Conservation (phyloP, 805 yeast genomes). For the Blastobotrys attinorum region DNA sequence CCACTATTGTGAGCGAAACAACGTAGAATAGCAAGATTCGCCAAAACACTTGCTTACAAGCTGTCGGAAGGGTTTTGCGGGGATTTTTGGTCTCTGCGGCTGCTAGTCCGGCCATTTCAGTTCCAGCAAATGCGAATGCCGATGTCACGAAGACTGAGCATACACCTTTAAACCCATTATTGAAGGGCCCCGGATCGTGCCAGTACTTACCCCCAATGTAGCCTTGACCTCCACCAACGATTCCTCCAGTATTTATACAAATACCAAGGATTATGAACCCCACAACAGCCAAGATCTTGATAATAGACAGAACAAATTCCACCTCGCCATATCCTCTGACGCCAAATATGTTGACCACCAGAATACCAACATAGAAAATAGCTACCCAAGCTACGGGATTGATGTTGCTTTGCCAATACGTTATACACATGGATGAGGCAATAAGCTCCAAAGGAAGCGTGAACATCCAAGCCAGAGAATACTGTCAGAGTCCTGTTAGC, state of each 20-base stretch:
- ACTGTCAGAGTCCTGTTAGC: too few species aligned
- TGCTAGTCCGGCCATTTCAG: slow-evolving; percentile 66
- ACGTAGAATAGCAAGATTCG: slow-evolving; percentile 67
- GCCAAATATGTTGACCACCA: slow-evolving; percentile 44
- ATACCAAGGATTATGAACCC: slow-evolving; percentile 56
- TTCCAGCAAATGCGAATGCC: slow-evolving; percentile 69
- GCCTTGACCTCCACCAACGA: slow-evolving; percentile 41
- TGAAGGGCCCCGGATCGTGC: slow-evolving; percentile 52
- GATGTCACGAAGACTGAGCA: slow-evolving; percentile 70
- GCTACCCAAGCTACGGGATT: slow-evolving; percentile 49
- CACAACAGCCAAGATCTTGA: slow-evolving; percentile 48
- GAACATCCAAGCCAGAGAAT: slow-evolving; percentile 53
- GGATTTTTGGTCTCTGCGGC: slow-evolving; percentile 74
- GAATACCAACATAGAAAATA: slow-evolving; percentile 42
- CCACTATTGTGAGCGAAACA: slow-evolving; percentile 45
- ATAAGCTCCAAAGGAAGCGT: slow-evolving; percentile 57
- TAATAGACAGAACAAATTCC: slow-evolving; percentile 47
- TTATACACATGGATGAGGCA: slow-evolving; percentile 47
- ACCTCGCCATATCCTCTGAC: slow-evolving; percentile 59
- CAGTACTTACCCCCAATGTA: slow-evolving; percentile 53
- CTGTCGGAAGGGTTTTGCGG: slow-evolving; percentile 56
- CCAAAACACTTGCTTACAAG: slow-evolving; percentile 80
- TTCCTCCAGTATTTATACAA: slow-evolving; percentile 41
- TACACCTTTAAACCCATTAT: slow-evolving; percentile 65
- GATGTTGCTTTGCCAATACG: slow-evolving; percentile 37